These are phyloP conservation scores for Kodamaea arcana DNA, from an alignment of 1,139 yeast genomes.

Conservation along the genomic window DNA sequence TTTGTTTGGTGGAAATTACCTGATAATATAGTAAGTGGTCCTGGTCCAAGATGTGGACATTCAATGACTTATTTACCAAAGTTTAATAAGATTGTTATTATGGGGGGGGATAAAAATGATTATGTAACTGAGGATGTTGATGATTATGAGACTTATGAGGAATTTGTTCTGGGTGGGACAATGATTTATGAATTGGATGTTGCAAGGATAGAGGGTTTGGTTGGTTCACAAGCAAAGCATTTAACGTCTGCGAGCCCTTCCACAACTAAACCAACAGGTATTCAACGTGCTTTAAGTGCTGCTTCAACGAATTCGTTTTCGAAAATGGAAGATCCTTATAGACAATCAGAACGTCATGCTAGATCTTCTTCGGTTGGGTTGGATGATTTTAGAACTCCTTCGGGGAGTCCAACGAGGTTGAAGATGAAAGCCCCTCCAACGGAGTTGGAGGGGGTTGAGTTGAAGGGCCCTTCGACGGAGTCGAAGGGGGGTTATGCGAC, in stretches of 20 bases:
- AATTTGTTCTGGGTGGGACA: constrained; percentile 49
- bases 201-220: constrained; percentile 29
- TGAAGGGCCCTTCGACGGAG: too few relatives aligned
- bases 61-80: constrained; percentile 69
- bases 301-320: constrained; percentile 9
- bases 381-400: constrained; percentile 44
- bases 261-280: constrained; percentile 1
- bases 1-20: constrained; percentile 70
- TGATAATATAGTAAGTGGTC: constrained; percentile 42
- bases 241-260: constrained; percentile 1
- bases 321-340: constrained; percentile 5
- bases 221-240: constrained; percentile 10
- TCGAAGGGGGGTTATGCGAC: too few relatives aligned
- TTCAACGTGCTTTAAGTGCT: constrained; percentile 11
- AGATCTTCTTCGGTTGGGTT: constrained; percentile 40
- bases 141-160: constrained; percentile 46
- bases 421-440: too few relatives aligned
- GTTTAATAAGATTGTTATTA: constrained; percentile 66
- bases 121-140: constrained; percentile 37
- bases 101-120: constrained; percentile 89
- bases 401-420: constrained; percentile 28
- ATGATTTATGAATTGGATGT: constrained; percentile 64
- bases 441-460: too few relatives aligned
- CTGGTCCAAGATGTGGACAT: constrained; percentile 94
- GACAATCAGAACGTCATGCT: constrained; percentile 28